Conservation (phyloP, 2,329 filamentous ascomycete species). For the Septoria linicola region DNA sequence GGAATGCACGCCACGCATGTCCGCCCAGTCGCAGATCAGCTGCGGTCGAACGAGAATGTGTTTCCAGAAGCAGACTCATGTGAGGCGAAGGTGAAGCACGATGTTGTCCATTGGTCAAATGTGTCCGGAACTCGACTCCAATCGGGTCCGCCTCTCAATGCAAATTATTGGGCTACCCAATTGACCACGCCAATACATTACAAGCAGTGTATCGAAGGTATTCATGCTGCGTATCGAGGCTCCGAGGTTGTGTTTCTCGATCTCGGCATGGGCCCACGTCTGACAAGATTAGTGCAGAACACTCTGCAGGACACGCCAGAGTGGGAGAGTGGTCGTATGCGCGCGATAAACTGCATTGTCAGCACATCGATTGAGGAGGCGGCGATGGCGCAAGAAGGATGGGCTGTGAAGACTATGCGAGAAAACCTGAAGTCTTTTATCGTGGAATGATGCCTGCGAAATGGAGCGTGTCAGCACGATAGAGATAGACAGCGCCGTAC, state of each 20-base stretch:
- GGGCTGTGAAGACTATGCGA: too few relatives aligned
- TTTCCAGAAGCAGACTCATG: background rate
- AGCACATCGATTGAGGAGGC: background rate
- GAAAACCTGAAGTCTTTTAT: too few relatives aligned
- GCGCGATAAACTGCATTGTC: background rate
- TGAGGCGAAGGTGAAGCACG: background rate
- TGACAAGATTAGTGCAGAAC: slow-evolving; percentile 1
- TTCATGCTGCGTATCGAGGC: background rate
- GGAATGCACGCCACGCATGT: background rate
- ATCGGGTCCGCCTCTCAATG: background rate
- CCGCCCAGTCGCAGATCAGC: background rate
- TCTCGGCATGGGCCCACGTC: background rate
- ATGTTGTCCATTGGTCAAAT: background rate
- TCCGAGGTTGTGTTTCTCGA: background rate
- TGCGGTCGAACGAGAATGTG: background rate
- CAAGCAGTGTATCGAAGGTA: background rate
- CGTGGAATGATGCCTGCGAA: too few relatives aligned
- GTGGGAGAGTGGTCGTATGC: background rate
- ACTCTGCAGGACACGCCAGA: background rate
- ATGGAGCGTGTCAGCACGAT: too few relatives aligned
- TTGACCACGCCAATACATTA: background rate
- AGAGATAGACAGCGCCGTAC: too few relatives aligned
- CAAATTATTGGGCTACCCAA: background rate
- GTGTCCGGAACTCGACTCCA: background rate
- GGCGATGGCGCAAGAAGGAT: too few relatives aligned